Base-by-base conservation (phyloP, 23 red algal genomes). In the Gracilaria vermiculophylla region DNA sequence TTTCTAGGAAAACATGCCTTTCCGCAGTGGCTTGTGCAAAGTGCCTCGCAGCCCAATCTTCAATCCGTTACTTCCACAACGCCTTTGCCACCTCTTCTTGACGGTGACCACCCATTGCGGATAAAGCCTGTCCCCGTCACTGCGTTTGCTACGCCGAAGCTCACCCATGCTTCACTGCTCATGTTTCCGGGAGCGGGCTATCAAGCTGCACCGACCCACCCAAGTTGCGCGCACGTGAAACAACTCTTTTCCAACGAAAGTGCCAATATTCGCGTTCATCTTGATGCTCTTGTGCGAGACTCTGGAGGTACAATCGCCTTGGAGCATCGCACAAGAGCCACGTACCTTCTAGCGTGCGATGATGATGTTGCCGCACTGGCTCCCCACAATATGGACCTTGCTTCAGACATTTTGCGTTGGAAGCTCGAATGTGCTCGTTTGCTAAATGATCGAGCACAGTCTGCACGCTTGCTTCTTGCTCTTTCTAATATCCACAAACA, bases 241-340 rank as follows among this genome's bases (percentile, higher is more conserved):
- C 62, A 88, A 53, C 31, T 88, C n/a, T 88, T 88, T 34, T 40
- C 84, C 5, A 61, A 35, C 25, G 29, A 88, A 20, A 58, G 66
- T 25, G 53, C 50, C 29, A 88, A 65, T 23, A 88, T 88, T 62
- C 84, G 84, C 28, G 49, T 55, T 32, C 84, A 88, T 55, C 73
- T 88, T 76, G 84, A 88, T 50, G 84, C 84, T 17, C 69, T 88
- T 24, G 84, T 88, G 23, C 66, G 84, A 17, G 84, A 88, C 40
- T 55, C 62, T 39, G 84, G 72, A 42, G 84, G 84, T 14, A 88
- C 84, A 1, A 88, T 61, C 66, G 84, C 84, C 31, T 28, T 88
- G 33, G 84, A 88, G 15, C 45, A 77, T 65, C 66, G 55, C 34
- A 77, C 84, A 70, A 33, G 72, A 56, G 53, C 84, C 28, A 64